Conservation (phyloP, 1,139 yeast species). For the Yamadazyma songkhlaensis region DNA sequence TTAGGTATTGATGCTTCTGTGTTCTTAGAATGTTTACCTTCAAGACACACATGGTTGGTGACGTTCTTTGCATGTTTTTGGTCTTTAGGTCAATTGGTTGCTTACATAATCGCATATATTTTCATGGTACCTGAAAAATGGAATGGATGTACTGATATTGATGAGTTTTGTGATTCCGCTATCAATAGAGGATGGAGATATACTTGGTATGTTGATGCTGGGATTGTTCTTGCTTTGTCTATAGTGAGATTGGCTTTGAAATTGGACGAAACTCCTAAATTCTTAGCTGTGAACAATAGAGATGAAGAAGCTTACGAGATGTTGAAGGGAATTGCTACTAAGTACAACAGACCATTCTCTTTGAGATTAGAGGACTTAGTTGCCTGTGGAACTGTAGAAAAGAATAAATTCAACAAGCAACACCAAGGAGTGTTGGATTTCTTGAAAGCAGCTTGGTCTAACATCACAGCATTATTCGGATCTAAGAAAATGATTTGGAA, state of each 20-base stretch:
- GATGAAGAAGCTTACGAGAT: conserved; percentile 32
- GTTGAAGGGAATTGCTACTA: conserved; percentile 26
- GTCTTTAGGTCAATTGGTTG: conserved; percentile 36
- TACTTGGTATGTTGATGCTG: conserved; percentile 32
- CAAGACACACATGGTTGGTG: conserved; percentile 16
- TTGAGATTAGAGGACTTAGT: conserved; percentile 27
- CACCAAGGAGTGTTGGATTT: conserved; percentile 16
- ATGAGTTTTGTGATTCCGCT: conserved; percentile 28
- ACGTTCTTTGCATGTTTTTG: conserved; percentile 37
- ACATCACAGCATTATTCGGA: conserved; percentile 36
- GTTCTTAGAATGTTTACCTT: conserved; percentile 27
- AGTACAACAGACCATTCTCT: conserved; percentile 27
- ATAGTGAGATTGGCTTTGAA: conserved; percentile 25
- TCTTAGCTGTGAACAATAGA: conserved; percentile 29
- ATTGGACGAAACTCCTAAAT: conserved; percentile 35
- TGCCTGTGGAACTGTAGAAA: conserved; percentile 25
- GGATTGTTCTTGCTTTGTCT: conserved; percentile 28
- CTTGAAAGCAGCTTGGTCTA: conserved; percentile 17
- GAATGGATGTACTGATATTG: conserved; percentile 21
- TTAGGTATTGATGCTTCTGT: conserved; percentile 29
- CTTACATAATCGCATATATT: conserved; percentile 31
- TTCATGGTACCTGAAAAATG: conserved; percentile 24
- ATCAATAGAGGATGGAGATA: conserved; percentile 37
- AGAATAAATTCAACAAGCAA: conserved; percentile 17
- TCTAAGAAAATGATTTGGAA: conserved; percentile 37